Conservation (phyloP, 108 stramenopile genomes). For the Stephanodiscus triporus region DNA sequence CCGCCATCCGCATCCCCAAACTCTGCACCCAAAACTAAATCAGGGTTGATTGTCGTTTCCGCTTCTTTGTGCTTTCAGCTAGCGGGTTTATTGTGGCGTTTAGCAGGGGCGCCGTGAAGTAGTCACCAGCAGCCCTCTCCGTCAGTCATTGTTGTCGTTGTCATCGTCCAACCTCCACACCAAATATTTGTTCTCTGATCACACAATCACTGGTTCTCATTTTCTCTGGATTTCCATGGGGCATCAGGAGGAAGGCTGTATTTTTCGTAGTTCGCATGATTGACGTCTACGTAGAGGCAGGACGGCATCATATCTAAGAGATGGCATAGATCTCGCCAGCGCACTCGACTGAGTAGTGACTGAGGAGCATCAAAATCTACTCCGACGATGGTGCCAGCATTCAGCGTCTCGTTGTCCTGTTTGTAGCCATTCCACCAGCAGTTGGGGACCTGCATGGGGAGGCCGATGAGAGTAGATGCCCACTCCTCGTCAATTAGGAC, state of each 20-base stretch:
- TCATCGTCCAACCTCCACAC: neutral
- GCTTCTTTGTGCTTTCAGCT: no score
- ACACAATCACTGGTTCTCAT: no score
- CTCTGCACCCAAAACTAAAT: no score
- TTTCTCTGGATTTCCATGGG: no score
- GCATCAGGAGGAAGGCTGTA: neutral
- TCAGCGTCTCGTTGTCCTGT: neutral
- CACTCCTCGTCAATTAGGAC: neutral
- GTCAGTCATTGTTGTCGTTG: neutral
- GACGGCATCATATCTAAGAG: slow-evolving; percentile 11
- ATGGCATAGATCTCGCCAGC: slow-evolving; percentile 5
- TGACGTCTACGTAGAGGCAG: neutral
- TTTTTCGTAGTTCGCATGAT: neutral
- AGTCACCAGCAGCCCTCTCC: neutral
- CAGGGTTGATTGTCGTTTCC: no score
- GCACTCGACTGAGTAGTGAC: neutral
- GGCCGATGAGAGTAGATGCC: neutral
- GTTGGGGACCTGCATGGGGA: neutral
- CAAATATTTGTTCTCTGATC: no score
- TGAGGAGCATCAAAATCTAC: neutral
- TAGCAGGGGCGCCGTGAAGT: neutral
- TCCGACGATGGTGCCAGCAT: neutral
- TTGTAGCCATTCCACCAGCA: neutral
- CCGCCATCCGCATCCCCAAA: no score
- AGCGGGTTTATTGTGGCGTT: no score